Evolutionary conservation across 495 filamentous ascomycete genomes (phyloP), one percentile per base, ranked within the genome.

Genomic region (Aspergillus hancockii): DNA sequence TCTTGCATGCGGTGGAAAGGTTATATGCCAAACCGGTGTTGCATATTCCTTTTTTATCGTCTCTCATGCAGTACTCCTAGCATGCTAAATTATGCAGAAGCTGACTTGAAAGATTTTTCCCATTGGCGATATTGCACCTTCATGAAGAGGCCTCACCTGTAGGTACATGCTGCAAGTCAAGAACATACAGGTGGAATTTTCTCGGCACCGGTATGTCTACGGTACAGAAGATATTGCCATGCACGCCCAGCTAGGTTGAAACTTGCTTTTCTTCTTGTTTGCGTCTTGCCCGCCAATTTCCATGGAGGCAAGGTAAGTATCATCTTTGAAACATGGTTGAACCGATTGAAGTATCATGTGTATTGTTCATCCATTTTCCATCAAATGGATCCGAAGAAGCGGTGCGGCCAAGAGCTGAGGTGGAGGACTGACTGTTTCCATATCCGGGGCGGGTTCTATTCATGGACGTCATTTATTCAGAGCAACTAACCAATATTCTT

Each of bases 381-480:
- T 23, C 43, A 8, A n/a, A 23, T 23, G 19, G 9, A 19, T 47
- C 21, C 23, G 43, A 47, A 47, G 43, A 22, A 18, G 16, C 18
- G 41, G 8, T 14, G 12, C 34, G 13, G 34, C 8, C 8, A 2
- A 36, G 32, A 9, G 9, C 32, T 36, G 49, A n/a, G 23, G 28
- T 7, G 19, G 21, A 30, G 23, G 8, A n/a, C 8, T 47, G 43
- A 22, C 43, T 47, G 10, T 47, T 47, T 22, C 43, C 43, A 47
- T 47, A 22, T 47, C 43, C 43, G 43, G 43, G 43, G 2, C 7
- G 41, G 41, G 31, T 45, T 5, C 32, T 32, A 23, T 41, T 40
- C 52, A 52, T 43, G 54, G 50, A 61, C 58, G 59, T 59, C 58
- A 67, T 59, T 28, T 28, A 56, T 25, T 36, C 43, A 47, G 54